A percentile compares a stretch with the other conserved stretches of the same genome.
Conservation (phyloP, 257 asterid species). For the Ballota nigra region DNA sequence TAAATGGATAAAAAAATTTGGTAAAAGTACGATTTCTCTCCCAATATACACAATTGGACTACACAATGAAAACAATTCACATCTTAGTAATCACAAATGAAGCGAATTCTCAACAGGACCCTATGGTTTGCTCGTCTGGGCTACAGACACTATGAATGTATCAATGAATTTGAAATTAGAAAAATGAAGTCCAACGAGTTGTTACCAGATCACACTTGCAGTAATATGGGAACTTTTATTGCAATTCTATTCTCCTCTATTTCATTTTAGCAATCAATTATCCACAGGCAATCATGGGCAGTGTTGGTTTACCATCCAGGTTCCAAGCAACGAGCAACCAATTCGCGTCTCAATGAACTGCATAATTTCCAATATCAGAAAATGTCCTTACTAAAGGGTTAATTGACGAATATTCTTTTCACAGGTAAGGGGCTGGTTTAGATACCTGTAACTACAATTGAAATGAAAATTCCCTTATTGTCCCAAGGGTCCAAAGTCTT, state of each 20-base stretch:
- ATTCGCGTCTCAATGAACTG: background rate
- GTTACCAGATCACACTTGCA: background rate
- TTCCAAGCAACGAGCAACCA: background rate
- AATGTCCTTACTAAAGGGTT: background rate
- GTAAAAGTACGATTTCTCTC: no score
- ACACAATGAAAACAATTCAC: background rate
- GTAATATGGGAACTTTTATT: background rate
- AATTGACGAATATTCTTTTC: background rate
- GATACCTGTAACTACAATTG: constrained; percentile 21
- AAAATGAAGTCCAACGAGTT: background rate
- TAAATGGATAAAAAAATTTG: no score
- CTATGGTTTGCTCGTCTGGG: background rate
- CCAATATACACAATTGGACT: background rate
- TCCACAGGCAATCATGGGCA: background rate
- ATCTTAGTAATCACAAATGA: background rate
- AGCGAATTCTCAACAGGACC: background rate
- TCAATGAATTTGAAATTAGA: background rate
- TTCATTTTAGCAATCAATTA: background rate
- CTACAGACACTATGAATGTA: background rate
- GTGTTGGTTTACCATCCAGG: background rate
- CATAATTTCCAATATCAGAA: constrained; percentile 3
- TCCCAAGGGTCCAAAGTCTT: constrained; percentile 64
- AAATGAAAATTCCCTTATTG: constrained; percentile 22
- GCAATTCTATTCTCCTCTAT: background rate
- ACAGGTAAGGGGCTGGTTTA: background rate